These are phyloP conservation scores for Monosporascus sp. DNA, from an alignment of 2,329 filamentous ascomycete species.

Conservation along the genomic window DNA sequence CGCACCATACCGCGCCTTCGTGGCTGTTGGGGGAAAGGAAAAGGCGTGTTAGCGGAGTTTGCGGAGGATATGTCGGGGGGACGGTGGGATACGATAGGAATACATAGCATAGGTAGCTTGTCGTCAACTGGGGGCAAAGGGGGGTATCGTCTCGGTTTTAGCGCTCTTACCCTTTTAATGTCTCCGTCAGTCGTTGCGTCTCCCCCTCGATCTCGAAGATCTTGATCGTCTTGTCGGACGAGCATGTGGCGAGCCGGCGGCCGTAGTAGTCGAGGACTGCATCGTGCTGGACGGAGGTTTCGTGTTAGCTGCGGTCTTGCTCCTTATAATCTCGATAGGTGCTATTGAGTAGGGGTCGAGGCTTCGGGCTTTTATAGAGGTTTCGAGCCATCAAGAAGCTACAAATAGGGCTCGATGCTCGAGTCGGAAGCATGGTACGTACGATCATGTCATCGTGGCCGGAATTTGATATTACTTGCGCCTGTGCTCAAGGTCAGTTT, in stretches of 20 bases:
- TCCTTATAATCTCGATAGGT: neutral
- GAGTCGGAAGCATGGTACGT: conserved; percentile 25
- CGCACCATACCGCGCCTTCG: conserved; percentile 96
- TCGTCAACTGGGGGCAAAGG: neutral
- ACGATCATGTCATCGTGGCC: conserved; percentile 99
- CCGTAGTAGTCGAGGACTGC: conserved; percentile 98
- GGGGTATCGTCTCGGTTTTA: neutral
- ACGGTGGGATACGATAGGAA: neutral
- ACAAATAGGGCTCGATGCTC: too few species aligned
- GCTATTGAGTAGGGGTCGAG: too few species aligned
- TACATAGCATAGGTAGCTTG: neutral
- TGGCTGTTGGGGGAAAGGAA: conserved; percentile 51
- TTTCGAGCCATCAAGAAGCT: too few species aligned
- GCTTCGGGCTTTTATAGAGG: too few species aligned
- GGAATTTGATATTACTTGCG: conserved; percentile 75
- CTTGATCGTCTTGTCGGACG: conserved; percentile 97
- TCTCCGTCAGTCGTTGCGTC: conserved; percentile 82
- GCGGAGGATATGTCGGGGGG: neutral
- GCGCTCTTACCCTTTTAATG: conserved; percentile 73
- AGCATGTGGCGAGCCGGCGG: conserved; percentile 91
- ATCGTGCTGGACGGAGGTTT: conserved; percentile 65
- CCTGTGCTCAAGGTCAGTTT: conserved; percentile 22
- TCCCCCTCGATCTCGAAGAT: conserved; percentile 98
- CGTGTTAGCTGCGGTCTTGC: conserved; percentile 14
- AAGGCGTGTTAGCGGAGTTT: neutral